Conservation (phyloP, 2,329 filamentous ascomycete genomes). For the Aspergillus unguis region DNA sequence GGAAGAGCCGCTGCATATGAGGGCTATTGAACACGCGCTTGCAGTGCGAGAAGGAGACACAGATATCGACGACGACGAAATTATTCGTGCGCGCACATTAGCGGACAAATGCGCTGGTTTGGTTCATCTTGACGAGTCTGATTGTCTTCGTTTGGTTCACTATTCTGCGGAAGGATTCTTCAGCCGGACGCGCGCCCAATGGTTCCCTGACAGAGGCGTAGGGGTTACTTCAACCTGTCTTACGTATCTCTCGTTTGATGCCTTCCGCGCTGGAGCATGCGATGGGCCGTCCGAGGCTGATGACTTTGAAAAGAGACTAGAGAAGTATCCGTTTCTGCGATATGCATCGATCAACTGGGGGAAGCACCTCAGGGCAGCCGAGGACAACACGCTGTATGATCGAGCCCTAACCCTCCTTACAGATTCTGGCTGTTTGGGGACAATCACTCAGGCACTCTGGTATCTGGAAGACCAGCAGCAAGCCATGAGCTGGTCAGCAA, state of each 20-base stretch:
- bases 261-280: slow-evolving; percentile 5
- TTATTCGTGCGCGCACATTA: slow-evolving; percentile 5
- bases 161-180: slow-evolving; percentile 8
- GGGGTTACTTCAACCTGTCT: not conserved
- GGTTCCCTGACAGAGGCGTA: slow-evolving; percentile 1
- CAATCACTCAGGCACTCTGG: slow-evolving; percentile 2
- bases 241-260: slow-evolving; percentile 5
- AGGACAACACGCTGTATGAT: not conserved
- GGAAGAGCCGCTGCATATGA: slow-evolving; percentile 1
- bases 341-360: slow-evolving; percentile 11
- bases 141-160: slow-evolving; percentile 3
- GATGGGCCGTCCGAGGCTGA: slow-evolving; percentile 1
- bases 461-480: slow-evolving; percentile 5
- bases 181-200: not conserved
- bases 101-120: slow-evolving; percentile 9
- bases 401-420: not conserved
- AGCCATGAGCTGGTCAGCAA: slow-evolving; percentile 4
- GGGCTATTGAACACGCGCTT: slow-evolving; percentile 8
- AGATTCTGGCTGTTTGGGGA: not conserved
- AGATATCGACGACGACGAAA: slow-evolving; percentile 9
- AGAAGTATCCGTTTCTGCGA: slow-evolving; percentile 5
- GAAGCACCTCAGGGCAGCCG: not conserved
- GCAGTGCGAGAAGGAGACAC: not conserved
- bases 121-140: slow-evolving; percentile 7
- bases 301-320: slow-evolving; percentile 1